Percentiles rank a stretch among this genome's conserved stretches.
phyloP scores from a whole-genome alignment of 2,329 filamentous ascomycete genomes.

The Ophiostoma ulmi region DNA sequence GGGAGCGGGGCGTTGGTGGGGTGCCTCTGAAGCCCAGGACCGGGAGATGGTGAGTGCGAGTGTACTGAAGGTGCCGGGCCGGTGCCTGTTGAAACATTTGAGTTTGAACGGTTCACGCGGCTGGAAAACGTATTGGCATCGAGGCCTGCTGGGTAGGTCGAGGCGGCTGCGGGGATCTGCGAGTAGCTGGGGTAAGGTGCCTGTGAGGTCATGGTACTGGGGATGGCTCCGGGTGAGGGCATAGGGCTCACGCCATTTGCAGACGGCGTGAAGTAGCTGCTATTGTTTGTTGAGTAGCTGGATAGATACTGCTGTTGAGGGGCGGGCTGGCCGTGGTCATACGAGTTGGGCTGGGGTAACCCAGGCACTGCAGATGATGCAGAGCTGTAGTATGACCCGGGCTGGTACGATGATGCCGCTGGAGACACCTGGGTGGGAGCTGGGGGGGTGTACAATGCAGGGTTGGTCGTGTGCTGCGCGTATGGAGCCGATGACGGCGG shows the following conservation, averaged over 20 bases:
- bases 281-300: constrained; percentile 30
- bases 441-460: constrained; percentile 18
- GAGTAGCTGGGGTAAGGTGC: constrained; percentile 49
- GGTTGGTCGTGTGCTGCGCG: constrained; percentile 6
- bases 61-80: constrained; percentile 42
- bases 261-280: constrained; percentile 6
- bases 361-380: constrained; percentile 24
- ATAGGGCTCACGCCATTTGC: constrained; percentile 35
- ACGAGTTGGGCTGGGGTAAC: constrained; percentile 28
- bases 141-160: constrained; percentile 37
- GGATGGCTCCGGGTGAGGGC: constrained; percentile 30
- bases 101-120: constrained; percentile 45
- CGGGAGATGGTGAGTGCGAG: constrained; percentile 34
- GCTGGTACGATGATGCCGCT: constrained; percentile 19
- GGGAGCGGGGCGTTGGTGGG: constrained; percentile 57
- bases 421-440: constrained; percentile 19
- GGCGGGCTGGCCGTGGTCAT: constrained; percentile 30
- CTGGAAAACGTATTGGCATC: constrained; percentile 45
- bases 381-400: constrained; percentile 27
- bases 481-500: neutral
- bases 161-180: constrained; percentile 48
- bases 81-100: constrained; percentile 45
- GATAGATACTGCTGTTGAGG: constrained; percentile 22
- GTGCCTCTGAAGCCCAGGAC: constrained; percentile 49
- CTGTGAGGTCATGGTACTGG: constrained; percentile 36